Evolutionary conservation across 306 rosid genomes (phyloP).

Genomic region (Medicago lupulina): DNA sequence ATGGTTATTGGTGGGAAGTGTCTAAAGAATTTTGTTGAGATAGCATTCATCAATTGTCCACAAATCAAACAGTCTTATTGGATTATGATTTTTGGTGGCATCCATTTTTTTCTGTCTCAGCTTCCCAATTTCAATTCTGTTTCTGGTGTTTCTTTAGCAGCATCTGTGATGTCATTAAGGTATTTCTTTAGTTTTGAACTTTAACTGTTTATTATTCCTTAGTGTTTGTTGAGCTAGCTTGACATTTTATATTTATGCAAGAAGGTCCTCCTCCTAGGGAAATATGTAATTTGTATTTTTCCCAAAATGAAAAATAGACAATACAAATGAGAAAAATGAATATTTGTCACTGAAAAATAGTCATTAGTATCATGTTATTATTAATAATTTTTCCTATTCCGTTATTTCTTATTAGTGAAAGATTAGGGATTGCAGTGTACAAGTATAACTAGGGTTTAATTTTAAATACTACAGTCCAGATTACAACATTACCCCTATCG

Average conservation of each 20-base stretch:
- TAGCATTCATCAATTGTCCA: constrained; percentile 76
- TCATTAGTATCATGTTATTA: too few species aligned
- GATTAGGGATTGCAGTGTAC: too few species aligned
- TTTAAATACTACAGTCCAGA: too few species aligned
- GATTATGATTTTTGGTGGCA: constrained; percentile 80
- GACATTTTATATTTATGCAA: too few species aligned
- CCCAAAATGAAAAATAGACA: not conserved
- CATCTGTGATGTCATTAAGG: constrained; percentile 92
- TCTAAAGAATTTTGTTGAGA: constrained; percentile 78
- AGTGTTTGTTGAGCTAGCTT: constrained; percentile 17
- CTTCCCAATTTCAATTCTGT: constrained; percentile 95
- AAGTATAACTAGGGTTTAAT: too few species aligned
- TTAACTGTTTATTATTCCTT: not conserved
- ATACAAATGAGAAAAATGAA: not conserved
- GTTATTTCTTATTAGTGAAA: too few species aligned
- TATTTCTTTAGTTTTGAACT: constrained; percentile 34
- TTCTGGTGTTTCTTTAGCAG: constrained; percentile 88
- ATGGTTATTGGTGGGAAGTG: constrained; percentile 94
- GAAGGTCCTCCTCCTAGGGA: too few species aligned
- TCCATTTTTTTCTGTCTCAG: constrained; percentile 92
- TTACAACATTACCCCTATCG: too few species aligned
- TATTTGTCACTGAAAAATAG: not conserved
- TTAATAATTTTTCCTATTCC: too few species aligned
- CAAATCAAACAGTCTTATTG: constrained; percentile 75
- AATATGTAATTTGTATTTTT: not conserved